A percentile compares a stretch with the other conserved stretches of the same genome.
These are phyloP conservation scores for Croton laevigatus DNA, from an alignment of 441 rosid genomes.

Conservation along the genomic window DNA sequence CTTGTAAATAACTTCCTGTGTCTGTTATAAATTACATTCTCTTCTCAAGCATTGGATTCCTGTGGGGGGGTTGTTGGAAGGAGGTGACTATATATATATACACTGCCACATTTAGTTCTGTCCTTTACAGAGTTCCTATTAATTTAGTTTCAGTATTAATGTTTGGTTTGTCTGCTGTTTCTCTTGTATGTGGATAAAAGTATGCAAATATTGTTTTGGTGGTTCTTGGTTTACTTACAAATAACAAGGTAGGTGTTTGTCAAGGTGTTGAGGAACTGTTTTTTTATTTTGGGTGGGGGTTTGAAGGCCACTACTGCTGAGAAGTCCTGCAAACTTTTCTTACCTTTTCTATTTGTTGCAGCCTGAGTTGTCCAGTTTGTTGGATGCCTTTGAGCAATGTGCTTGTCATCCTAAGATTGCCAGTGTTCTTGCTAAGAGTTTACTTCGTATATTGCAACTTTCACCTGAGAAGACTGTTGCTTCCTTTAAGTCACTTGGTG, in stretches of 20 bases:
- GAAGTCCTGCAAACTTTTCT: slow-evolving; percentile 1
- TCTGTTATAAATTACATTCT: neutral
- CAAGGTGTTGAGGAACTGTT: neutral
- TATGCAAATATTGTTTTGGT: neutral
- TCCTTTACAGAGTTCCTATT: neutral
- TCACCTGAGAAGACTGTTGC: slow-evolving; percentile 68
- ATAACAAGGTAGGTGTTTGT: neutral
- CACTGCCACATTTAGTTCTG: neutral
- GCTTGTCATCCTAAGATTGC: slow-evolving; percentile 69
- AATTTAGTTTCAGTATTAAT: neutral
- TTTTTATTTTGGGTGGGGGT: neutral
- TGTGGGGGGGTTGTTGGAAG: neutral
- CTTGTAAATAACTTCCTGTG: neutral
- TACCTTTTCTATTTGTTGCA: slow-evolving; percentile 35
- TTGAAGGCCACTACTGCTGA: neutral
- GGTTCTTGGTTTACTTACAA: neutral
- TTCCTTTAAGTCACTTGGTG: slow-evolving; percentile 69
- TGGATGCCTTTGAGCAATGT: slow-evolving; percentile 92
- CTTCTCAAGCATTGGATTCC: slow-evolving; percentile 8
- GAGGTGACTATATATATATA: neutral
- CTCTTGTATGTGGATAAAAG: neutral
- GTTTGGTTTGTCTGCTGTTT: neutral
- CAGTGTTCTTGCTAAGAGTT: slow-evolving; percentile 60
- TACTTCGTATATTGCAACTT: slow-evolving; percentile 68
- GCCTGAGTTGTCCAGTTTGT: slow-evolving; percentile 77